These are phyloP conservation scores for Tripterygium wilfordii DNA, from an alignment of 177 flowering plant species.

Conservation along the genomic window DNA sequence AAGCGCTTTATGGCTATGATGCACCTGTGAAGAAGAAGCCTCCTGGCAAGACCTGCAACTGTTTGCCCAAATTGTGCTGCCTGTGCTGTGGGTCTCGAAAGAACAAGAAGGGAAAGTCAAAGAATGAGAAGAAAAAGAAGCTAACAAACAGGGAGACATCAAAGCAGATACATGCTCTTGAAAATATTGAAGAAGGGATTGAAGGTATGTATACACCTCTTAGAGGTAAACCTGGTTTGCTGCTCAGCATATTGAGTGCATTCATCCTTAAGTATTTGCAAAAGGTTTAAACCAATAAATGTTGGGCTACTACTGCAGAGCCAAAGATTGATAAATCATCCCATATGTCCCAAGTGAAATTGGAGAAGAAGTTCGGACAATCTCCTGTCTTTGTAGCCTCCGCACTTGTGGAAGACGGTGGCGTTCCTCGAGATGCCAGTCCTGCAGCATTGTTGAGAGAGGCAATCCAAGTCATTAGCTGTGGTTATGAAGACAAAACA, in stretches of 20 bases:
- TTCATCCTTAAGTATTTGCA: background rate
- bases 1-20: constrained; percentile 46
- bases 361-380: constrained; percentile 45
- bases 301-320: constrained; percentile 11
- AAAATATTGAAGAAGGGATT: constrained; percentile 36
- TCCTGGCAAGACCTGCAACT: constrained; percentile 41
- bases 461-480: constrained; percentile 49
- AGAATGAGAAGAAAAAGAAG: constrained; percentile 26
- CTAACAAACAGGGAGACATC: constrained; percentile 38
- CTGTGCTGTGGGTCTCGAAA: constrained; percentile 37
- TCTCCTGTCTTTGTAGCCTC: constrained; percentile 37
- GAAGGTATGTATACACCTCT: constrained; percentile 18
- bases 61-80: constrained; percentile 54
- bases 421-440: constrained; percentile 15
- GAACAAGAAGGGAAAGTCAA: constrained; percentile 20
- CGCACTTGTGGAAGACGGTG: constrained; percentile 38
- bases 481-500: constrained; percentile 49
- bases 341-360: constrained; percentile 16
- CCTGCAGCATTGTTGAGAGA: constrained; percentile 33
- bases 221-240: no score
- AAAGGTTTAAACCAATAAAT: background rate
- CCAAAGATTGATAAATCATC: constrained; percentile 11
- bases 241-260: background rate
- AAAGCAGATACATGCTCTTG: constrained; percentile 53
- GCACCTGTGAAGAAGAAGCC: constrained; percentile 40